These are phyloP conservation scores for Murraya koenigii DNA, from an alignment of 345 rosid species.

Conservation along the genomic window DNA sequence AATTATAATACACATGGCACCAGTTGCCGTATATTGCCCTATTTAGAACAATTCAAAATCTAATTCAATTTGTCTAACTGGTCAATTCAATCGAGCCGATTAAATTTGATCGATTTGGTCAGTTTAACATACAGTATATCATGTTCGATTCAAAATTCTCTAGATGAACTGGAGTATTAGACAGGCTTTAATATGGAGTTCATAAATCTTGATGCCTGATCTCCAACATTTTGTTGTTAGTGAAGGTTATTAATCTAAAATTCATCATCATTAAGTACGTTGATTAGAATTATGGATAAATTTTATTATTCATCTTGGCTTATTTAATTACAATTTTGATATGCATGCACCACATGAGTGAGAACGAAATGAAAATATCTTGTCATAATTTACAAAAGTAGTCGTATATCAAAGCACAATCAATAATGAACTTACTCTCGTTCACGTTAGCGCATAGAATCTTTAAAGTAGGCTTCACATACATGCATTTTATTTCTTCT, in stretches of 20 bases:
- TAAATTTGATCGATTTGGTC: no score
- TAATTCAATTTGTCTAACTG: no score
- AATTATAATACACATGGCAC: no score
- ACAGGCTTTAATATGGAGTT: not conserved
- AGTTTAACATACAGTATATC: not conserved
- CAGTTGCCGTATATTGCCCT: no score
- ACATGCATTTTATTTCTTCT: not conserved
- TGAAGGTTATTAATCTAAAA: no score
- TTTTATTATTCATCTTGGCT: no score
- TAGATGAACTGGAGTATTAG: not conserved
- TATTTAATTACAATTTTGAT: not conserved
- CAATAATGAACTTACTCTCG: conserved; percentile 16
- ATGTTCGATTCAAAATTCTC: not conserved
- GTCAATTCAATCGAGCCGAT: no score
- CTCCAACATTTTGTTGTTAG: not conserved
- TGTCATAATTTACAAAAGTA: not conserved
- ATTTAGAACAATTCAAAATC: no score
- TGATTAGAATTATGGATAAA: not conserved
- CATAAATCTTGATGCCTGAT: not conserved
- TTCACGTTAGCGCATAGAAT: conserved; percentile 16
- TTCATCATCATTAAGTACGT: not conserved
- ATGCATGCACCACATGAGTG: not conserved
- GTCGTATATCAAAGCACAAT: not conserved
- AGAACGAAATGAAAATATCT: not conserved
- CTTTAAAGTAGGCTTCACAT: conserved; percentile 12